Evolutionary conservation across 164 flowering plant species (phyloP), one percentile per base, ranked within the genome.

Genomic region (Umbilicus rupestris): DNA sequence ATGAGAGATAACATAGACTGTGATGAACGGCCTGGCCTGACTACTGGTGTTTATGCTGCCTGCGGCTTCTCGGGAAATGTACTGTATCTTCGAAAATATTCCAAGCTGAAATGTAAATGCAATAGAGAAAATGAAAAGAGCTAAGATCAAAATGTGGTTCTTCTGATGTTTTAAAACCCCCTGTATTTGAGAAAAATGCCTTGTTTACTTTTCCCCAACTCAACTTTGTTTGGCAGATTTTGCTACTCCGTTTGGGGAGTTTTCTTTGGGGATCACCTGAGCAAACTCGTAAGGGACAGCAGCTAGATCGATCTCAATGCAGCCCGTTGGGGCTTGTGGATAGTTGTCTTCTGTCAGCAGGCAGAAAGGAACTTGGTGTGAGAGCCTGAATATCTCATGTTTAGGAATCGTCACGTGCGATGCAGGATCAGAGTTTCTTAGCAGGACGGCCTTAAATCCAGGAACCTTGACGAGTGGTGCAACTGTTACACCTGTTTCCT

Each of bases 261-360:
- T n/a, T n/a, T n/a, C n/a, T n/a, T n/a, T n/a, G n/a, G n/a, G n/a
- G n/a, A n/a, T 17, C 17, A 16, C 50, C 50, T 49, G 24, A 49
- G 28, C 28, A 20, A 49, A 49, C 24, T 49, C 55, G 7, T 2
- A 49, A 49, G 67, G 67, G 9, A 50, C 49, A 50, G 80, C 75
- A 30, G 78, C 78, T 11, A 77, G 78, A 66, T 77, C 80, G 29
- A 77, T 57, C 42, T 77, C 80, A 39, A 57, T 8, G 55, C 75
- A 72, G 42, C 71, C 75, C 26, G 55, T 66, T 10, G 69, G 73
- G 49, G 68, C 60, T 50, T 64, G 67, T 26, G 62, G 45, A 62
- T 69, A 64, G 29, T 69, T 77, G 42, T 37, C 29, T 29, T 70
- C 73, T 5, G 74, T 72, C 37, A 77, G 50, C 44, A 65, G 35